Percentiles rank a stretch among this genome's conserved stretches.
Conservation (phyloP, 75 land plant genomes). For the Chamaecyparis obtusa region DNA sequence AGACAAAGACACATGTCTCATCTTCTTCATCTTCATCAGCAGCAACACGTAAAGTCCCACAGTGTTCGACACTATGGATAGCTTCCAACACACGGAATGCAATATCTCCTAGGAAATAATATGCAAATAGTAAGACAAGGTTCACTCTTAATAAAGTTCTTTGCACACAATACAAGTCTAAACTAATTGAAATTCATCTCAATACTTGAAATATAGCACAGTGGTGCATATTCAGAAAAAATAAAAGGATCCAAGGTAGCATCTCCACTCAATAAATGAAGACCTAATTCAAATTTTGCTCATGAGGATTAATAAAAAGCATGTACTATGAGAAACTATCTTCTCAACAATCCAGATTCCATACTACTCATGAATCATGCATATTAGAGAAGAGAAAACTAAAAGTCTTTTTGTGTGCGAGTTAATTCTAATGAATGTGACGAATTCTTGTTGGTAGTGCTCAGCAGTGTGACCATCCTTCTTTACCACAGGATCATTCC, state of each 20-base stretch:
- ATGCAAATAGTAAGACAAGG: neutral
- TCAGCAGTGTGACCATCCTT: neutral
- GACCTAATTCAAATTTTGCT: neutral
- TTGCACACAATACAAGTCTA: neutral
- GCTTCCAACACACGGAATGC: conserved; percentile 85
- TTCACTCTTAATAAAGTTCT: neutral
- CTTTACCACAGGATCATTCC: neutral
- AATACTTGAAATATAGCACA: neutral
- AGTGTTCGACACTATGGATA: conserved; percentile 45
- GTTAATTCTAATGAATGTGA: neutral
- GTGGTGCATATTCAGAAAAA: neutral
- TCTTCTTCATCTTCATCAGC: conserved; percentile 48
- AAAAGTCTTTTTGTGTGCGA: neutral
- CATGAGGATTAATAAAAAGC: neutral
- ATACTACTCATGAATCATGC: neutral
- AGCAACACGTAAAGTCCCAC: conserved; percentile 24
- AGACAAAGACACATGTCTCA: conserved; percentile 77
- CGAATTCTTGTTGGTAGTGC: neutral
- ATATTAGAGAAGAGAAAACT: neutral
- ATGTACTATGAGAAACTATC: neutral
- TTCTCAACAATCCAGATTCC: neutral
- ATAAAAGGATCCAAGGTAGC: neutral
- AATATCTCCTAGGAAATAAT: conserved; percentile 73
- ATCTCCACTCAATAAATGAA: neutral
- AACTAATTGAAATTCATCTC: neutral